Evolutionary conservation across 768 basidiomycete species (phyloP).

Genomic region (Chalciporus pseudorubinellus): DNA sequence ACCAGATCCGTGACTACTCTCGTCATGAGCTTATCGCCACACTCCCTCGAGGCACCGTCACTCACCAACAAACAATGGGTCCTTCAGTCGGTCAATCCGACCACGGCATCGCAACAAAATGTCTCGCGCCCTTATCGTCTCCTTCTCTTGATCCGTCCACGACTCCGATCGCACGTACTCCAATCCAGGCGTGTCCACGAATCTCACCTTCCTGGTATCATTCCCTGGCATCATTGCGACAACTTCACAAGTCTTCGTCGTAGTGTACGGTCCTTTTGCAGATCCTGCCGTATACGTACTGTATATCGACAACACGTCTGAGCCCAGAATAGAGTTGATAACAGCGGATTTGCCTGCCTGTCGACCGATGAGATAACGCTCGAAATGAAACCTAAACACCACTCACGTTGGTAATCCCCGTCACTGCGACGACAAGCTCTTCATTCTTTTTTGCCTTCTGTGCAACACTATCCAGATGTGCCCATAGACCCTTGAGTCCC

Average conservation of each 20-base stretch:
- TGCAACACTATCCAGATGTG: slow-evolving; percentile 47
- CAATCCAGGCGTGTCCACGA: slow-evolving; percentile 91
- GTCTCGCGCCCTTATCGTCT: slow-evolving; percentile 50
- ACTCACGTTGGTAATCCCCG: slow-evolving; percentile 81
- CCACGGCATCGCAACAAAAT: slow-evolving; percentile 78
- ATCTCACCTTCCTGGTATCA: slow-evolving; percentile 41
- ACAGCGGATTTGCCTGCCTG: slow-evolving; percentile 84
- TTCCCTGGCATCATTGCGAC: slow-evolving; percentile 45
- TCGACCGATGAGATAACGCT: slow-evolving; percentile 7
- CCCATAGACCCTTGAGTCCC: slow-evolving; percentile 53
- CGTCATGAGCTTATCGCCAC: slow-evolving; percentile 13
- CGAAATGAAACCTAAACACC: not conserved
- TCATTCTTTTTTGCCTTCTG: slow-evolving; percentile 42
- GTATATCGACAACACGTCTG: slow-evolving; percentile 56
- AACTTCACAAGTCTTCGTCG: slow-evolving; percentile 68
- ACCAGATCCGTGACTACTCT: slow-evolving; percentile 48
- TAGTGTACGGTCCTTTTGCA: slow-evolving; percentile 59
- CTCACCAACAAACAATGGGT: slow-evolving; percentile 69
- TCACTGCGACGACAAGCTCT: slow-evolving; percentile 67
- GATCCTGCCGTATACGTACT: slow-evolving; percentile 42
- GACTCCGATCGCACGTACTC: slow-evolving; percentile 41
- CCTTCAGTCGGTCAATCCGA: slow-evolving; percentile 81
- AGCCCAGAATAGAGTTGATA: slow-evolving; percentile 71
- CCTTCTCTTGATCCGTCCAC: slow-evolving; percentile 31
- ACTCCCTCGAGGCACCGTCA: slow-evolving; percentile 2